A percentile compares a stretch with the other conserved stretches of the same genome.
Conservation (phyloP, 2,329 filamentous ascomycete genomes). For the Fusarium metavorans region DNA sequence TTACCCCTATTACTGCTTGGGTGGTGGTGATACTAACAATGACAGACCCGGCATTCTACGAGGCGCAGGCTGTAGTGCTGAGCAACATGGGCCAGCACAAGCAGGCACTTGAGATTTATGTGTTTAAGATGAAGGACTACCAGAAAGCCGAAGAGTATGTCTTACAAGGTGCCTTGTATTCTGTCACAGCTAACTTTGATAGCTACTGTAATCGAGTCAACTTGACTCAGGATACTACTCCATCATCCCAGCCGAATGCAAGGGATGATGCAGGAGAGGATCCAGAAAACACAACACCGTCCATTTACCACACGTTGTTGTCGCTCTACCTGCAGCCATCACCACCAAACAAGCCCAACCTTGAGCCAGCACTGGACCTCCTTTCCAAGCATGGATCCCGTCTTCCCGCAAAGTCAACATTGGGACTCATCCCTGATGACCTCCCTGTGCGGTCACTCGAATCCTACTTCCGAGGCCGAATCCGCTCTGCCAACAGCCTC, state of each 20-base stretch:
- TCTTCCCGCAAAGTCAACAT: constrained; percentile 86
- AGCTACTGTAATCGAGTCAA: constrained; percentile 93
- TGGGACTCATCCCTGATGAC: constrained; percentile 85
- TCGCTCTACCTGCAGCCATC: constrained; percentile 90
- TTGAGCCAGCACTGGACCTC: constrained; percentile 84
- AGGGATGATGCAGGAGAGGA: constrained; percentile 49
- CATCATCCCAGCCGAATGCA: constrained; percentile 50
- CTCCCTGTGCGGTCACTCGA: constrained; percentile 84
- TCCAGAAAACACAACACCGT: constrained; percentile 69
- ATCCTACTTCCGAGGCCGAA: constrained; percentile 91
- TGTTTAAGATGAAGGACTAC: constrained; percentile 91
- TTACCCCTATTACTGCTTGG: not conserved
- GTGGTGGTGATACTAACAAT: constrained; percentile 18
- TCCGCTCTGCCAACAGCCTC: constrained; percentile 84
- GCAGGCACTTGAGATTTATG: constrained; percentile 96
- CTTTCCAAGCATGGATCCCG: constrained; percentile 94
- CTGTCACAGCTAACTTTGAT: constrained; percentile 32
- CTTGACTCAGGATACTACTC: constrained; percentile 64
- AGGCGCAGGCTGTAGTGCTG: constrained; percentile 89
- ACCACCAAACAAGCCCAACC: constrained; percentile 76
- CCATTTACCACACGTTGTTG: constrained; percentile 92
- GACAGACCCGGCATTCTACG: constrained; percentile 86
- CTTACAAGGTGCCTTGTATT: not conserved
- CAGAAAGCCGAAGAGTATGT: constrained; percentile 91
- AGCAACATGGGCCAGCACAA: constrained; percentile 96